phyloP scores from a whole-genome alignment of 177 flowering plant species.

The Vitis hybrid region DNA sequence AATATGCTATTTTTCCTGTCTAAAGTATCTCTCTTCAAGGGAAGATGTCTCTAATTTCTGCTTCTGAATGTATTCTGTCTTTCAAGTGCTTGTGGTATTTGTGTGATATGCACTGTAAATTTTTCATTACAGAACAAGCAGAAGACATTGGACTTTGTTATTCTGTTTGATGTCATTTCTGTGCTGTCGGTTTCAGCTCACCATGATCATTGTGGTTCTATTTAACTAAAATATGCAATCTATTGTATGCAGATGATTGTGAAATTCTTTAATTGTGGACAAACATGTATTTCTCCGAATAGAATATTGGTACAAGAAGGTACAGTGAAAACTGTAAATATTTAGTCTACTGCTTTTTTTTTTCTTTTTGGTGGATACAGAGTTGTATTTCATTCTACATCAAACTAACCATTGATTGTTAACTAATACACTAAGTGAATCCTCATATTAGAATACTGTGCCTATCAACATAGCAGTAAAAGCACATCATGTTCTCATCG shows the following conservation, averaged over 20 bases:
- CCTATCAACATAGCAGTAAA: too few species aligned
- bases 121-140: too few species aligned
- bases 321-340: slow-evolving; percentile 18
- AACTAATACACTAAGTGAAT: too few species aligned
- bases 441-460: too few species aligned
- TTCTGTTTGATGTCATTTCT: neutral
- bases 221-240: slow-evolving; percentile 6
- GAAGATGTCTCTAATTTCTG: neutral
- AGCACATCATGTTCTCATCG: too few species aligned
- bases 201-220: too few species aligned
- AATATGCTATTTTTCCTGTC: too few species aligned
- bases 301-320: slow-evolving; percentile 97
- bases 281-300: slow-evolving; percentile 95
- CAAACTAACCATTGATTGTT: neutral
- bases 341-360: neutral
- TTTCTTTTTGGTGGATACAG: neutral
- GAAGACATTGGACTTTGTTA: neutral
- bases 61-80: neutral
- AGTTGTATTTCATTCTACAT: neutral
- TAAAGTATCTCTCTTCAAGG: too few species aligned
- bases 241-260: slow-evolving; percentile 70
- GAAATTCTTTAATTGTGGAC: slow-evolving; percentile 95
- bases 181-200: neutral
- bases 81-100: too few species aligned
- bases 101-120: too few species aligned